These are phyloP conservation scores for Pythium folliculosum DNA, from an alignment of 352 stramenopile genomes.

Conservation along the genomic window DNA sequence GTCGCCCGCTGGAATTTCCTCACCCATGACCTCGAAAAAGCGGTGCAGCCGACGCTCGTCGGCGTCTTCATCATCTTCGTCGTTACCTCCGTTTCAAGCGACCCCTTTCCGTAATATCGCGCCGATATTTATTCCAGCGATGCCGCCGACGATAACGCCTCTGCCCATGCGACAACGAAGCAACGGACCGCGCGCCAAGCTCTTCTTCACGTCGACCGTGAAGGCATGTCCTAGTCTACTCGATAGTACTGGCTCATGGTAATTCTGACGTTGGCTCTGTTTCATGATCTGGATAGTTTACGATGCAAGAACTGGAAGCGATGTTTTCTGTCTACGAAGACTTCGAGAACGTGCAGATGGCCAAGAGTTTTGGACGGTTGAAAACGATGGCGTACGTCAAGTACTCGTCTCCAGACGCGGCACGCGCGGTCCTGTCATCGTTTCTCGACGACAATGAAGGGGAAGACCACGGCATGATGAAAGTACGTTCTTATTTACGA, in stretches of 20 bases:
- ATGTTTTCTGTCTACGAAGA: slow-evolving; percentile 84
- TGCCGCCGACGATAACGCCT: background rate
- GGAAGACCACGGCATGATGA: slow-evolving; percentile 17
- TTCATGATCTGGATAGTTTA: slow-evolving; percentile 50
- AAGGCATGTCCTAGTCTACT: slow-evolving; percentile 39
- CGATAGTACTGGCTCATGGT: background rate
- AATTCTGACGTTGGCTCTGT: no score
- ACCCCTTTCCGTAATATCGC: slow-evolving; percentile 2
- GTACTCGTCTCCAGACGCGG: slow-evolving; percentile 47
- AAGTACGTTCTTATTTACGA: slow-evolving; percentile 4
- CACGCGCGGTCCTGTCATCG: slow-evolving; percentile 17
- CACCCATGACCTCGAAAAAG: slow-evolving; percentile 25
- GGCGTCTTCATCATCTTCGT: slow-evolving; percentile 15
- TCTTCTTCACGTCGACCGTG: slow-evolving; percentile 76
- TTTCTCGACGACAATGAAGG: slow-evolving; percentile 37
- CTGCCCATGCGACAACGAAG: background rate
- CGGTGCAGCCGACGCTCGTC: slow-evolving; percentile 22
- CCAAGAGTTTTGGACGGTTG: slow-evolving; percentile 77
- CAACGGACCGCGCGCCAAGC: slow-evolving; percentile 28
- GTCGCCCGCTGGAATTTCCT: slow-evolving; percentile 24
- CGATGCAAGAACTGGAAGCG: slow-evolving; percentile 70
- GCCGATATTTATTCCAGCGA: slow-evolving; percentile 14
- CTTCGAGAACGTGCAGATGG: slow-evolving; percentile 65
- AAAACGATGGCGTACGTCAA: slow-evolving; percentile 86
- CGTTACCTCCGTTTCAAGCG: background rate